These are phyloP conservation scores for Bombardia bombarda DNA, from an alignment of 495 filamentous ascomycete genomes.

Conservation along the genomic window DNA sequence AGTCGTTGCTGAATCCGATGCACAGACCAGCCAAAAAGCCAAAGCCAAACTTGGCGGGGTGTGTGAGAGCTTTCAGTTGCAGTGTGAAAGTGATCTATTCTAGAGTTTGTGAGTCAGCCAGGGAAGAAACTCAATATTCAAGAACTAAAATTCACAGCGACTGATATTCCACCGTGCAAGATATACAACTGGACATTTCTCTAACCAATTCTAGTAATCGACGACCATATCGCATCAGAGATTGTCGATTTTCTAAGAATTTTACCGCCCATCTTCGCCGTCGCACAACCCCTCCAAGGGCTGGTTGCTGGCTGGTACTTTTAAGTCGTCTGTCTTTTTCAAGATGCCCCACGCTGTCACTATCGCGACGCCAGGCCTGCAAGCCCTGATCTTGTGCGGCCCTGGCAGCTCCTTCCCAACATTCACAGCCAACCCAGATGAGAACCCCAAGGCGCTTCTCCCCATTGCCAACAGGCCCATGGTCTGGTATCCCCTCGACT, in stretches of 20 bases:
- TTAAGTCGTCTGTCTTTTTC: not conserved
- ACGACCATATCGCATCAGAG: no score
- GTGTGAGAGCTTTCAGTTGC: conserved; percentile 14
- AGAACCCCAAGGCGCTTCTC: conserved; percentile 83
- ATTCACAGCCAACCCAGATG: conserved; percentile 82
- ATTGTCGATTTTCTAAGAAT: no score
- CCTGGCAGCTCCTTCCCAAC: conserved; percentile 86
- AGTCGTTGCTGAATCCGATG: not conserved
- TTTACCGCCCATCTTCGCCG: no score
- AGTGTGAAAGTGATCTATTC: conserved; percentile 14
- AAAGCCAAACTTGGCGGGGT: not conserved
- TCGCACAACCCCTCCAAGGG: no score
- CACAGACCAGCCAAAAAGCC: conserved; percentile 16
- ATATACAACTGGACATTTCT: no score
- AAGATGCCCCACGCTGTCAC: conserved; percentile 62
- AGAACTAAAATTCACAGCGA: not conserved
- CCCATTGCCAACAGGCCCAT: conserved; percentile 93
- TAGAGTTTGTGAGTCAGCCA: conserved; percentile 14
- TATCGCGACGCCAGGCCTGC: conserved; percentile 72
- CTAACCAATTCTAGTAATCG: no score
- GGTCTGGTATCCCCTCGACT: conserved; percentile 92
- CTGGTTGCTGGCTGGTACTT: no score
- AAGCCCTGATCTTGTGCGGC: conserved; percentile 88
- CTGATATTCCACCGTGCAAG: no score
- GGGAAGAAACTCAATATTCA: conserved; percentile 2